These are phyloP conservation scores for Hypoxylon crocopeplum DNA, from an alignment of 495 filamentous ascomycete species.

Conservation along the genomic window DNA sequence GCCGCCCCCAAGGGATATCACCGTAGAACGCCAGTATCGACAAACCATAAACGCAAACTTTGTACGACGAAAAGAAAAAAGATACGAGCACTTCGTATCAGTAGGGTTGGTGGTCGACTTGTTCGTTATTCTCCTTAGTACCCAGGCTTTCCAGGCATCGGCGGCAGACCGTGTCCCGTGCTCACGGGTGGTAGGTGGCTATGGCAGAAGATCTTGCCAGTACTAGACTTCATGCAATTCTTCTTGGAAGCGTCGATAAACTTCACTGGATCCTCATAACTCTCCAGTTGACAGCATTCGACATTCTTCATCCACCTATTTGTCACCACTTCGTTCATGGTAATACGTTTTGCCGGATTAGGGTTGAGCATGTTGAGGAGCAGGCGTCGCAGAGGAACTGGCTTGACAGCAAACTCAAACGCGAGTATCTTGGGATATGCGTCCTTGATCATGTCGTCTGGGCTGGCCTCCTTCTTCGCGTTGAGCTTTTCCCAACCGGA, in stretches of 20 bases:
- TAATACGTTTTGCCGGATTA: constrained; percentile 67
- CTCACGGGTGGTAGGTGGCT: constrained; percentile 55
- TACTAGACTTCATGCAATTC: constrained; percentile 45
- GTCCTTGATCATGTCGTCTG: constrained; percentile 49
- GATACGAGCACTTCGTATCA: background rate
- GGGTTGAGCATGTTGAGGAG: constrained; percentile 81
- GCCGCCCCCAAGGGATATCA: constrained; percentile 22
- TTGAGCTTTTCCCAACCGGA: constrained; percentile 69
- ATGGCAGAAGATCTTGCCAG: constrained; percentile 56
- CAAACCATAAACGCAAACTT: constrained; percentile 11
- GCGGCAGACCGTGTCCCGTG: constrained; percentile 50
- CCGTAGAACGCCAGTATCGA: constrained; percentile 29
- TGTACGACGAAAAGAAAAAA: constrained; percentile 15
- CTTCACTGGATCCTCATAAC: constrained; percentile 59
- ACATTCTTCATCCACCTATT: constrained; percentile 69
- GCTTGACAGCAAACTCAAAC: constrained; percentile 59
- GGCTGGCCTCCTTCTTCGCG: constrained; percentile 53
- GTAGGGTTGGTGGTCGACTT: background rate
- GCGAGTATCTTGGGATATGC: constrained; percentile 59
- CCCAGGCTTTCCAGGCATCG: constrained; percentile 56
- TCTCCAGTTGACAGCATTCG: constrained; percentile 74
- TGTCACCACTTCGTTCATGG: constrained; percentile 65
- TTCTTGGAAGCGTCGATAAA: constrained; percentile 62
- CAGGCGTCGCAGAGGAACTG: constrained; percentile 63
- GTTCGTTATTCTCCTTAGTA: constrained; percentile 39